A percentile compares a stretch with the other conserved stretches of the same genome.
phyloP scores from a whole-genome alignment of 306 rosid species.

The Pueraria montana region DNA sequence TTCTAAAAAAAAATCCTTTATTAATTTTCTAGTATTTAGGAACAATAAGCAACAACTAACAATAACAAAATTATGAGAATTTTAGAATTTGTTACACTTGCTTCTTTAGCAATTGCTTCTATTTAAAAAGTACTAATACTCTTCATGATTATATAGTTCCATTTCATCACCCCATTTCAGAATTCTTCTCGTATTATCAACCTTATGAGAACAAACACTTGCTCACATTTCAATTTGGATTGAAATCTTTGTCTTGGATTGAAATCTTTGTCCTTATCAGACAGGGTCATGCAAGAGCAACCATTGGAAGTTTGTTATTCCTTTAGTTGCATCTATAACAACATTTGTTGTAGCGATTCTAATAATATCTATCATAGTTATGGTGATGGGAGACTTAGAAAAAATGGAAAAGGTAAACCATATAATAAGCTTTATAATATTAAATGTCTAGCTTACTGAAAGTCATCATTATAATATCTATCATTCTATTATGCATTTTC shows the following conservation, averaged over 20 bases:
- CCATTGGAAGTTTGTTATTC: constrained; percentile 37
- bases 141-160: not conserved
- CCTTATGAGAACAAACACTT: not conserved
- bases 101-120: not conserved
- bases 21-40: not conserved
- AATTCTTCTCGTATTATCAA: not conserved
- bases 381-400: constrained; percentile 8
- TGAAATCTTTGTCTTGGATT: no score
- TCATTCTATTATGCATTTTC: no score
- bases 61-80: not conserved
- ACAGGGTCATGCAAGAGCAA: constrained; percentile 19
- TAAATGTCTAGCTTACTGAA: not conserved
- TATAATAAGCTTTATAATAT: not conserved
- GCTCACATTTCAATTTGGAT: constrained; percentile 32
- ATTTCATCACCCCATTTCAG: not conserved
- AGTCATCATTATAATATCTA: not conserved
- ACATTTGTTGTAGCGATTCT: not conserved
- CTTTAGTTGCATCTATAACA: constrained; percentile 40
- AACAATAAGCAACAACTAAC: not conserved
- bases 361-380: constrained; percentile 9
- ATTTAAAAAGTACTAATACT: not conserved
- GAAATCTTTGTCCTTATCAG: constrained; percentile 39
- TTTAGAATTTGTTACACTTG: not conserved
- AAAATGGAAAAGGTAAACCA: constrained; percentile 9
- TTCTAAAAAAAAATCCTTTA: not conserved